These are phyloP conservation scores for Cystobasidium onofrii DNA, from an alignment of 768 basidiomycete genomes.

Conservation along the genomic window DNA sequence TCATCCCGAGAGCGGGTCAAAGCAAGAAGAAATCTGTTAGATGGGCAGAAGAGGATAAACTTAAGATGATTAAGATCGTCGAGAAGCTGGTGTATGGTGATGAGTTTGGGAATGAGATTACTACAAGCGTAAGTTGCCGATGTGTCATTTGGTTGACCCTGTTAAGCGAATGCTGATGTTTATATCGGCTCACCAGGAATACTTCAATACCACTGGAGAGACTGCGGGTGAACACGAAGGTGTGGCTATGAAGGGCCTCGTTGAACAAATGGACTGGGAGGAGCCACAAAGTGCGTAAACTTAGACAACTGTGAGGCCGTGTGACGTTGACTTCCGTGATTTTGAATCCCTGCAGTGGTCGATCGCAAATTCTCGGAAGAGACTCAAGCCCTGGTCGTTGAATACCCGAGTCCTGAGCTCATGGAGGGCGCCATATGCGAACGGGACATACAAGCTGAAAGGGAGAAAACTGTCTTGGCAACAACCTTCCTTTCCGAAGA, in stretches of 20 bases:
- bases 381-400: background rate
- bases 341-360: conserved; percentile 14
- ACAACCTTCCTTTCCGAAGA: conserved; percentile 4
- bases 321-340: no score
- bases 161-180: no score
- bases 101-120: conserved; percentile 26
- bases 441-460: background rate
- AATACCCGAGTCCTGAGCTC: conserved; percentile 15
- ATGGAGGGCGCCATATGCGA: conserved; percentile 14
- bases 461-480: conserved; percentile 10
- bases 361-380: conserved; percentile 7
- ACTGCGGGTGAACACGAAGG: conserved; percentile 14
- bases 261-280: conserved; percentile 26
- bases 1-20: background rate
- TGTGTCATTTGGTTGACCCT: no score
- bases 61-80: conserved; percentile 10
- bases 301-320: background rate
- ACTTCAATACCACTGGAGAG: conserved; percentile 28
- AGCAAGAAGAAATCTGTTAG: conserved; percentile 25
- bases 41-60: conserved; percentile 21
- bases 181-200: background rate
- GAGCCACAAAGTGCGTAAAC: conserved; percentile 8
- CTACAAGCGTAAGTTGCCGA: conserved; percentile 1
- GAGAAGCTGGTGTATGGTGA: conserved; percentile 21
- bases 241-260: conserved; percentile 12